Conservation (phyloP, 1,139 yeast genomes). For the Blastobotrys apis region DNA sequence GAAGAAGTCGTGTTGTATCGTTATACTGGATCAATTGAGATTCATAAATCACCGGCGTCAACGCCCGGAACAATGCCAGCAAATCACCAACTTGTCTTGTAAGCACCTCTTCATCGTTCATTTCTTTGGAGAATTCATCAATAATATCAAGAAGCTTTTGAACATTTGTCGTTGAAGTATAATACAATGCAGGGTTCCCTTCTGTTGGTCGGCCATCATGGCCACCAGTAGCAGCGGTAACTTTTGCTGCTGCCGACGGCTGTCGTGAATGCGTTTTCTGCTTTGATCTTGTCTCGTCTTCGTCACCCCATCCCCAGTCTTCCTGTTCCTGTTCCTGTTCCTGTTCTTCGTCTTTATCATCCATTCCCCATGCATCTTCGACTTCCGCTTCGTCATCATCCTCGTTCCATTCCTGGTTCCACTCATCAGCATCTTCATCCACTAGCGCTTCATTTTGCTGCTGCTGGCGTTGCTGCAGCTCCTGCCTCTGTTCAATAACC, state of each 20-base stretch:
- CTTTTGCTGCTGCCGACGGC: constrained; percentile 7
- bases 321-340: constrained; percentile 19
- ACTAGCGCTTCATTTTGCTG: too few relatives aligned
- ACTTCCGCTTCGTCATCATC: constrained; percentile 20
- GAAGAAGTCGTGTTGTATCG: constrained; percentile 17
- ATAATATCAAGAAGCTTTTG: constrained; percentile 13
- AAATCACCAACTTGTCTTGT: constrained; percentile 25
- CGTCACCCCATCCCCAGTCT: constrained; percentile 34
- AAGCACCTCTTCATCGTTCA: constrained; percentile 14
- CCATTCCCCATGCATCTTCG: constrained; percentile 16
- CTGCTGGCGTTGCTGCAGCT: not conserved
- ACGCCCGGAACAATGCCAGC: constrained; percentile 28
- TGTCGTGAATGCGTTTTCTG: not conserved
- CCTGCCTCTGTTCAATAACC: not conserved
- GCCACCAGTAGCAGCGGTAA: not conserved
- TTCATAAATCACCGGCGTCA: constrained; percentile 25
- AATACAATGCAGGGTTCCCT: constrained; percentile 4
- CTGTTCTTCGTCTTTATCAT: constrained; percentile 14
- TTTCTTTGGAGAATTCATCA: constrained; percentile 17
- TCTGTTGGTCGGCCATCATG: not conserved
- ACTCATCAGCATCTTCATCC: constrained; percentile 19
- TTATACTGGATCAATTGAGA: constrained; percentile 24
- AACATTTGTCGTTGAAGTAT: constrained; percentile 15
- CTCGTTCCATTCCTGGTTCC: constrained; percentile 24
- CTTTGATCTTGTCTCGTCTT: constrained; percentile 15